These are phyloP conservation scores for Kwoniella sp. DNA, from an alignment of 768 basidiomycete genomes.

Conservation along the genomic window DNA sequence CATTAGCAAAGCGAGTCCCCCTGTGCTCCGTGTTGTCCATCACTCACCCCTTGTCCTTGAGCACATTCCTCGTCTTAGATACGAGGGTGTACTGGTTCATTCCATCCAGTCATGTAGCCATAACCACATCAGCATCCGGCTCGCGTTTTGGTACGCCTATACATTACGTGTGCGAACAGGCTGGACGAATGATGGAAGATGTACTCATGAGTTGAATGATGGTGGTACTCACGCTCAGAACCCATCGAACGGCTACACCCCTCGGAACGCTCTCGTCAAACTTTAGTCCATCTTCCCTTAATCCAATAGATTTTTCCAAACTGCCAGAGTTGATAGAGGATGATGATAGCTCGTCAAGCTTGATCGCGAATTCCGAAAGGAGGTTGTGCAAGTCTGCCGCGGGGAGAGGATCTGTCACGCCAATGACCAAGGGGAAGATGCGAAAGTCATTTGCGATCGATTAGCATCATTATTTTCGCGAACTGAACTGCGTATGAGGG, in stretches of 20 bases:
- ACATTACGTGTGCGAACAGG: no score
- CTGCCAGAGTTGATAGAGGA: background rate
- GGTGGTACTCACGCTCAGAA: slow-evolving; percentile 48
- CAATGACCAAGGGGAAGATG: background rate
- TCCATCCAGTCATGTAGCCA: no score
- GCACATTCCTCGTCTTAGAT: slow-evolving; percentile 49
- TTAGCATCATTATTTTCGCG: no score
- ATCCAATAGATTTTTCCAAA: slow-evolving; percentile 28
- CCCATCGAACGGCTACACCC: slow-evolving; percentile 49
- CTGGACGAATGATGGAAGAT: no score
- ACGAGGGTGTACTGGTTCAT: slow-evolving; percentile 52
- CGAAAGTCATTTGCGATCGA: background rate
- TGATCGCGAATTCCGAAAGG: slow-evolving; percentile 45
- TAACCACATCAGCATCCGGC: no score
- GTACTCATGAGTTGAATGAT: background rate
- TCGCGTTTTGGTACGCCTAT: no score
- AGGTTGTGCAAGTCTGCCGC: slow-evolving; percentile 51
- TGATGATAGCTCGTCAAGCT: background rate
- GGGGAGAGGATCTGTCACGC: slow-evolving; percentile 46
- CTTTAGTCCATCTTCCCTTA: slow-evolving; percentile 35
- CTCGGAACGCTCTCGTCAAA: slow-evolving; percentile 24
- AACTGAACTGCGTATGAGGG: no score
- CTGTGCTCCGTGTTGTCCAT: no score
- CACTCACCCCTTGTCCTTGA: slow-evolving; percentile 54
- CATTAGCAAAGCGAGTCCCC: no score